Conservation (phyloP, 257 asterid genomes). For the Fraxinus pennsylvanica region DNA sequence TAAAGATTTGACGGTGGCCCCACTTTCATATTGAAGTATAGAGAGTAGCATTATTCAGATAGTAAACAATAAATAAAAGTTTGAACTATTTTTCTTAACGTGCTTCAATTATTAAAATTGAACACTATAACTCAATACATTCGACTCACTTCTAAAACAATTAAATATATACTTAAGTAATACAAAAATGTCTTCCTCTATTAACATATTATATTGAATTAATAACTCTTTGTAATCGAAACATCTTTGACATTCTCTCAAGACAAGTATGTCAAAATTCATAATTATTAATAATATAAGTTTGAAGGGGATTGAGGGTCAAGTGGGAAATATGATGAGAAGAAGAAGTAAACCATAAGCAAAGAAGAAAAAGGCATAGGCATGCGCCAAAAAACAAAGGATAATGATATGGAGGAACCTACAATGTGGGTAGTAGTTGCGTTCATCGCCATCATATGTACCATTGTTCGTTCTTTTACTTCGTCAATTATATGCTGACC, state of each 20-base stretch:
- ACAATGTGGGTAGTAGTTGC: constrained; percentile 15
- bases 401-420: constrained; percentile 6
- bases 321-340: constrained; percentile 26
- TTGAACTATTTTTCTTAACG: too few species aligned
- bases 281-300: neutral
- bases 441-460: neutral
- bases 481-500: neutral
- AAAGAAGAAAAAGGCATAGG: constrained; percentile 19
- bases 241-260: neutral
- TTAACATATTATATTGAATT: too few species aligned
- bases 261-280: neutral
- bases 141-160: too few species aligned
- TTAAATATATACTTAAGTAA: too few species aligned
- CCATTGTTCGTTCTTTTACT: neutral
- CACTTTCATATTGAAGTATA: too few species aligned
- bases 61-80: too few species aligned
- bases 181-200: too few species aligned
- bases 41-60: too few species aligned
- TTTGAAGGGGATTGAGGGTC: neutral
- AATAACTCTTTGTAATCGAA: too few species aligned
- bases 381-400: neutral
- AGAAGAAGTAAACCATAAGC: constrained; percentile 33
- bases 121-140: too few species aligned
- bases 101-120: too few species aligned
- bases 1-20: too few species aligned